Evolutionary conservation across 2,329 filamentous ascomycete genomes (phyloP).

Genomic region (Aspergillus sp.): DNA sequence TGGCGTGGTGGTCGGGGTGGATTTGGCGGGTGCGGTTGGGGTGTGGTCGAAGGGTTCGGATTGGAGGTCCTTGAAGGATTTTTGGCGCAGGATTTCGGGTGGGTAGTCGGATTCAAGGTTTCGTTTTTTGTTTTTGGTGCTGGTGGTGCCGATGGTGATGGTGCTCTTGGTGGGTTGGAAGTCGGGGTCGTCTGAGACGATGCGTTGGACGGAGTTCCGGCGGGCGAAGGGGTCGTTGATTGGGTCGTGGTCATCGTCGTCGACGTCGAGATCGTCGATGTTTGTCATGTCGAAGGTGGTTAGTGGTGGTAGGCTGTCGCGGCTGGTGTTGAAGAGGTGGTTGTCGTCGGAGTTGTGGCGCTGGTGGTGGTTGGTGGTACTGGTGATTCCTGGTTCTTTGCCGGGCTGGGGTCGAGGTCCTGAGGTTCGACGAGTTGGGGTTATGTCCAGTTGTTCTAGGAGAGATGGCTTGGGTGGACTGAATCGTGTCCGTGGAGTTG

Average conservation of each 20-base stretch:
- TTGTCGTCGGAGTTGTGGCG: constrained; percentile 23
- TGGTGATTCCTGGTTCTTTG: constrained; percentile 8
- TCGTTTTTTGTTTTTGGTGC: constrained; percentile 26
- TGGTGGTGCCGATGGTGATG: constrained; percentile 6
- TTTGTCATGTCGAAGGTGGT: constrained; percentile 36
- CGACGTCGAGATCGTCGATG: constrained; percentile 34
- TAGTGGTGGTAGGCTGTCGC: constrained; percentile 29
- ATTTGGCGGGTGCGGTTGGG: constrained; percentile 32
- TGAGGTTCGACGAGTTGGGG: constrained; percentile 36
- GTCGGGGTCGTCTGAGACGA: constrained; percentile 27
- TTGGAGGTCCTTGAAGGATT: constrained; percentile 52
- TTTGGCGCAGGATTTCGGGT: constrained; percentile 44
- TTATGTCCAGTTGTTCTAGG: constrained; percentile 40
- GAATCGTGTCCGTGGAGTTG: constrained; percentile 41
- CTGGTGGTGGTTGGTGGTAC: constrained; percentile 14
- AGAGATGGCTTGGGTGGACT: constrained; percentile 44
- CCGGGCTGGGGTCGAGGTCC: constrained; percentile 31
- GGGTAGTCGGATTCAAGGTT: constrained; percentile 52
- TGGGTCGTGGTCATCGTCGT: constrained; percentile 33
- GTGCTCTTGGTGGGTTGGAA: constrained; percentile 5
- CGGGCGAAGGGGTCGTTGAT: constrained; percentile 36
- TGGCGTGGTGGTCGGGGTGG: constrained; percentile 22
- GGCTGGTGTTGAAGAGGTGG: constrained; percentile 27
- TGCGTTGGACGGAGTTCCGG: constrained; percentile 29
- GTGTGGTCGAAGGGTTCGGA: constrained; percentile 52